Percentiles rank a stretch among this genome's conserved stretches.
Conservation (phyloP, 768 basidiomycete species). For the Boletus reticuloceps region DNA sequence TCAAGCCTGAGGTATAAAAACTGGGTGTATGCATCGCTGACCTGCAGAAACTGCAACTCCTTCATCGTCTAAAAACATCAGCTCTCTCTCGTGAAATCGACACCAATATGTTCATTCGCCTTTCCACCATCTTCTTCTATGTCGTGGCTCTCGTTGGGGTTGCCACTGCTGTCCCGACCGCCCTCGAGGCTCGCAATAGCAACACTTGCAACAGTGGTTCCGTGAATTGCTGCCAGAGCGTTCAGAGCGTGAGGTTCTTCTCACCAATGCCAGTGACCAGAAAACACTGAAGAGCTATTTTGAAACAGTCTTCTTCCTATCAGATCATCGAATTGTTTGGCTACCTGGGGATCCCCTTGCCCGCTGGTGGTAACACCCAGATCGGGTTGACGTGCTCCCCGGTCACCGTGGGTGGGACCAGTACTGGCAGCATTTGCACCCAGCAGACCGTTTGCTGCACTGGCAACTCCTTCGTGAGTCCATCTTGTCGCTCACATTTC, state of each 20-base stretch:
- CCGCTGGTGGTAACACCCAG: neutral
- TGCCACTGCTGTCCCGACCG: neutral
- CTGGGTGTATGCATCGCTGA: neutral
- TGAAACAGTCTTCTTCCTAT: neutral
- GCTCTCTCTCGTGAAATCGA: neutral
- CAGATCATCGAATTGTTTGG: neutral
- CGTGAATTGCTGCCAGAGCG: conserved; percentile 15
- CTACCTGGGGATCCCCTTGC: neutral
- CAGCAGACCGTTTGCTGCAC: conserved; percentile 2
- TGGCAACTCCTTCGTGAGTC: neutral
- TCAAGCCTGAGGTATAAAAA: conserved; percentile 1
- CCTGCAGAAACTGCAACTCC: neutral
- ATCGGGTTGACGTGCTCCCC: conserved; percentile 1
- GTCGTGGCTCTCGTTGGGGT: conserved; percentile 5
- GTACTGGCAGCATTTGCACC: neutral
- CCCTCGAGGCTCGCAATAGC: neutral
- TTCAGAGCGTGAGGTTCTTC: neutral
- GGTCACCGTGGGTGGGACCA: neutral
- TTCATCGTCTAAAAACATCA: neutral
- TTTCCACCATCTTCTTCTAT: neutral
- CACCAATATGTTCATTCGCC: conserved; percentile 4
- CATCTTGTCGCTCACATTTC: neutral
- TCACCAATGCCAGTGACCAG: neutral
- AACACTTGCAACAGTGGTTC: conserved; percentile 30
- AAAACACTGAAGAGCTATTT: neutral